Evolutionary conservation across 768 basidiomycete species (phyloP), one percentile per base, ranked within the genome.

Genomic region (Clathrus columnatus): DNA sequence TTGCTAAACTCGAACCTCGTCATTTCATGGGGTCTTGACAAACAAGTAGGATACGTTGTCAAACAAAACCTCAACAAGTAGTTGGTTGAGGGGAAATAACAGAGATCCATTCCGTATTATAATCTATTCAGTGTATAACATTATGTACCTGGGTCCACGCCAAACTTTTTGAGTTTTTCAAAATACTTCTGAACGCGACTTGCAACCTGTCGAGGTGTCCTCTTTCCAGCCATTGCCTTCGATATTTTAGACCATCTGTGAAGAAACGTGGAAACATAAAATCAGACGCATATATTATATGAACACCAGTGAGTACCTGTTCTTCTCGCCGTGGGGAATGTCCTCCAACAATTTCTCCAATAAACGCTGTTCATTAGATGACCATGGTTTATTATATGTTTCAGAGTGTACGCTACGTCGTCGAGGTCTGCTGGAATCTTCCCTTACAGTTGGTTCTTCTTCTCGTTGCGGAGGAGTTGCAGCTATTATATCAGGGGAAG

Each of bases 171-270:
- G 67, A 91, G 67, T 72, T 90, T 91, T 65, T 85, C 85, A 66
- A 88, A 84, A 68, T 90, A 91, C 68, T 91, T 91, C 62, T 91
- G 89, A 52, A 91, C 88, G 17, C 87, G 78, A 70, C 86, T 89
- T 32, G 87, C 87, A n/a, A 91, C 89, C 71, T 91, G 89, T 58
- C 87, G 71, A 4, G 88, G 82, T 3, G 89, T 90, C 56, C 88
- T 70, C 44, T 73, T 73, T 0, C 88, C 88, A 48, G 80, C 73
- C 89, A 91, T 91, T 30, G 85, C 89, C 51, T 75, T 72, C 14
- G 88, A 91, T 50, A 91, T 91, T 67, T 87, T 86, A 54, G 81
- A 74, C 85, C 85, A 91, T 51, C 87, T 89, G 62, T 21, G 48
- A 30, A 21, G 4, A 23, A 7, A 47, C 60, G 28, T 58, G 53